Base-by-base conservation (phyloP, 1,284 basidiomycete genomes). In the Phylloporus sp. region DNA sequence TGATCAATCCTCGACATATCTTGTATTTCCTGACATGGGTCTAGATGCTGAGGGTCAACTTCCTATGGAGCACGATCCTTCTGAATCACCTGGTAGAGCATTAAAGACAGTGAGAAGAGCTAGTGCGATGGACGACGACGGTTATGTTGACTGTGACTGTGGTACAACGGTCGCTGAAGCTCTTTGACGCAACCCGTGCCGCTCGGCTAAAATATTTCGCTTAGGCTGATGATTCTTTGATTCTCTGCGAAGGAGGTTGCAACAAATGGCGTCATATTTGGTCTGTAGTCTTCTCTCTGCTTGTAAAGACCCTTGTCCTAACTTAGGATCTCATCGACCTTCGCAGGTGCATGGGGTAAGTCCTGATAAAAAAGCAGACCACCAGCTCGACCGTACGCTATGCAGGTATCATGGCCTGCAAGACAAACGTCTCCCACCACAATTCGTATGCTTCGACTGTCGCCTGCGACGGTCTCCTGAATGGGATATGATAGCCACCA, bases 261-360 rank as follows among this genome's bases (percentile, higher is more conserved):
- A 82, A 82, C 23, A 85, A 82, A 65, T 93, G 92, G 92, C 91
- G 86, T 75, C 93, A 94, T 77, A 72, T 89, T 60, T 94, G 92
- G 92, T 93, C 68, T 66, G 85, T 78, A 65, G 39, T 63, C 35
- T 14, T 27, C 41, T 55, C 35, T 39, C 27, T 27, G 43, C 35
- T 58, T 1, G 43, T 56, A 60, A 43, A 56, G 60, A n/a, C 15
- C 47, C 62, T 62, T 58, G 19, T 60, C 55, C 55, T 67, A 41
- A 73, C 27, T 56, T 29, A 25, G 45, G 25, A 29, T 64, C 27
- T n/a, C 17, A 20, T 25, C 45, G 27, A 62, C 57, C 20, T 63
- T 58, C 60, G 27, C 39, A 94, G 92, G 92, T 94, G 93, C 76
- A 92, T 92, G 88, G 92, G 93, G 89, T 91, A 77, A 64, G 78